A percentile compares a stretch with the other conserved stretches of the same genome.
These are phyloP conservation scores for Cercospora sesami DNA, from an alignment of 2,329 filamentous ascomycete genomes.

Conservation along the genomic window DNA sequence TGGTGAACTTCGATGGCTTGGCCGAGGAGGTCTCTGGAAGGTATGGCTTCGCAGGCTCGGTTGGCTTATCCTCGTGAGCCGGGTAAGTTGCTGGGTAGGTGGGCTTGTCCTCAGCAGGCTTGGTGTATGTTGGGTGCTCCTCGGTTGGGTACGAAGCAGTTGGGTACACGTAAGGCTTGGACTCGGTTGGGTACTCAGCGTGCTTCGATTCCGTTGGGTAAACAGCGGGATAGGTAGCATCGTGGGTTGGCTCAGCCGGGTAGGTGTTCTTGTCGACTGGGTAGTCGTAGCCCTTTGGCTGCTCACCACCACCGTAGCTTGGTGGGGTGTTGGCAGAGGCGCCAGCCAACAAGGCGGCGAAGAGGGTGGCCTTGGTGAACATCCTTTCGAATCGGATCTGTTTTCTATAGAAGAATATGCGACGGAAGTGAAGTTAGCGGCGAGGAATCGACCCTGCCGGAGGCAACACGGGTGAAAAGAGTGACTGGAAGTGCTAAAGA, in stretches of 20 bases:
- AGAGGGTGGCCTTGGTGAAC: constrained; percentile 36
- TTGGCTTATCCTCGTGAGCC: background rate
- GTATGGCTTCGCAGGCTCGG: constrained; percentile 4
- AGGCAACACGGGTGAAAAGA: constrained; percentile 34
- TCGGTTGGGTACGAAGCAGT: background rate
- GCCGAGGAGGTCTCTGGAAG: constrained; percentile 13
- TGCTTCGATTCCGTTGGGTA: background rate
- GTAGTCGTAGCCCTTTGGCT: background rate
- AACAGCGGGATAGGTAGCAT: constrained; percentile 1
- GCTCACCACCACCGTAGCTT: constrained; percentile 2
- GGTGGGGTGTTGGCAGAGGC: constrained; percentile 25
- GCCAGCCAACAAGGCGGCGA: constrained; percentile 34
- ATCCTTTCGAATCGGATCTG: constrained; percentile 25
- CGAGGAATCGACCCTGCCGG: constrained; percentile 31
- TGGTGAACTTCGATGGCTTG: constrained; percentile 13
- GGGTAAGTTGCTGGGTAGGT: constrained; percentile 9
- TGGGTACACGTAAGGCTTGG: background rate
- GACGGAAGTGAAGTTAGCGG: constrained; percentile 14
- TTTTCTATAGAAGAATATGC: constrained; percentile 15
- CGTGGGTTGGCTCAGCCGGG: background rate
- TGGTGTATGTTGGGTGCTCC: background rate
- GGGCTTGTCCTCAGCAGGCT: background rate
- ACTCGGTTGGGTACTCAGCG: background rate
- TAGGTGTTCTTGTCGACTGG: background rate
- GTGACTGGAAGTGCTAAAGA: constrained; percentile 38